Percentiles rank a stretch among this genome's conserved stretches.
These are phyloP conservation scores for Orobanche coerulescens DNA, from an alignment of 257 asterid species.

Conservation along the genomic window DNA sequence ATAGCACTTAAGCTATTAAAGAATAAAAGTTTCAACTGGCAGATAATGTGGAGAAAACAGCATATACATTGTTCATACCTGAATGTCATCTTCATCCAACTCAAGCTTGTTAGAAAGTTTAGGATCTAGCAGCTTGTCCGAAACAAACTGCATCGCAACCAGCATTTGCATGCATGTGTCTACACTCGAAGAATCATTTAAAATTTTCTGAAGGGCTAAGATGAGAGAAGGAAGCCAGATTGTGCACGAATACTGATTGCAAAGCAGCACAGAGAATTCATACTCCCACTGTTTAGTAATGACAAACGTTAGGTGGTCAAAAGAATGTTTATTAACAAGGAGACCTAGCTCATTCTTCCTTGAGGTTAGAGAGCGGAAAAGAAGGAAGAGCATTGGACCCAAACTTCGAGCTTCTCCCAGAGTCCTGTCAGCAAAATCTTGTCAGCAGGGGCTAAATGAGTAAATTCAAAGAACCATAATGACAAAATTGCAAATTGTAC, in stretches of 20 bases:
- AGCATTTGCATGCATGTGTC: conserved; percentile 44
- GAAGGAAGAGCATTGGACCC: conserved; percentile 68
- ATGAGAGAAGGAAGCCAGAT: conserved; percentile 78
- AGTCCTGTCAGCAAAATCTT: conserved; percentile 49
- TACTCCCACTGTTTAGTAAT: conserved; percentile 70
- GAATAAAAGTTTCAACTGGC: neutral
- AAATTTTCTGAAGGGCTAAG: conserved; percentile 50
- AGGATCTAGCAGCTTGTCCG: conserved; percentile 76
- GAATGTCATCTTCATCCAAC: conserved; percentile 54
- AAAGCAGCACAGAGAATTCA: conserved; percentile 52
- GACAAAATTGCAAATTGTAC: conserved; percentile 29
- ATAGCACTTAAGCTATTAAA: neutral
- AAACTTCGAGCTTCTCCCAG: conserved; percentile 71
- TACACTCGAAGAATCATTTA: conserved; percentile 31
- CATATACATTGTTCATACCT: conserved; percentile 37
- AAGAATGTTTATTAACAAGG: conserved; percentile 31
- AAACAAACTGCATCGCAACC: conserved; percentile 51
- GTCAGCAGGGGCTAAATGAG: conserved; percentile 26
- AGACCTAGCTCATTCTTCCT: conserved; percentile 32
- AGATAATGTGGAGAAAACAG: neutral
- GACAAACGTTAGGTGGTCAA: conserved; percentile 30
- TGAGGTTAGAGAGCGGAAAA: conserved; percentile 55
- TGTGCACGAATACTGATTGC: conserved; percentile 68
- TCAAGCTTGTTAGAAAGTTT: conserved; percentile 65
- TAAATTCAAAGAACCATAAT: conserved; percentile 8